These are phyloP conservation scores for Eremothecium gossypii DNA, from an alignment of 1,139 yeast species.

Conservation along the genomic window DNA sequence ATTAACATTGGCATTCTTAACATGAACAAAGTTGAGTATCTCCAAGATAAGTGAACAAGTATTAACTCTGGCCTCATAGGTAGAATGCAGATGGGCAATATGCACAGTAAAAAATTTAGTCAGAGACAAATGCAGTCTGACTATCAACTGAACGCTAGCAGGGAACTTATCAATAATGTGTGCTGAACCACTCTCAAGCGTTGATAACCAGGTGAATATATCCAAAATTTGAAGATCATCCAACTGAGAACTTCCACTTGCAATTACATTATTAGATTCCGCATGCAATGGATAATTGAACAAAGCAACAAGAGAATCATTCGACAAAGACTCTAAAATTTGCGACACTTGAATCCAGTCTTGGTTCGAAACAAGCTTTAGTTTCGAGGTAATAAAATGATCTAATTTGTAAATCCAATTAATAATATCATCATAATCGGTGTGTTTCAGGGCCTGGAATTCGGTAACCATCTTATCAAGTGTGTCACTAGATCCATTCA, in stretches of 20 bases:
- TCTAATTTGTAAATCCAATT: constrained; percentile 54
- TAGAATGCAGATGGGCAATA: constrained; percentile 49
- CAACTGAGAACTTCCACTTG: constrained; percentile 18
- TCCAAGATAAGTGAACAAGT: constrained; percentile 64
- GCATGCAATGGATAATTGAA: constrained; percentile 39
- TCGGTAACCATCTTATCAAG: constrained; percentile 15
- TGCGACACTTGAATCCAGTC: constrained; percentile 82
- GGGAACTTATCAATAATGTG: constrained; percentile 54
- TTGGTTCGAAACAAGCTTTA: constrained; percentile 49
- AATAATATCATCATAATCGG: constrained; percentile 18
- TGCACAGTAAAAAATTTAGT: constrained; percentile 58
- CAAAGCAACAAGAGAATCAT: constrained; percentile 43
- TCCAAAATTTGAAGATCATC: constrained; percentile 59
- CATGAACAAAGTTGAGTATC: constrained; percentile 55
- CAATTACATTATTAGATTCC: constrained; percentile 14
- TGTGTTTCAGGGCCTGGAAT: constrained; percentile 40
- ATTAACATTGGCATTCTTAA: constrained; percentile 59
- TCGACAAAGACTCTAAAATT: constrained; percentile 58
- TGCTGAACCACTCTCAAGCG: constrained; percentile 36
- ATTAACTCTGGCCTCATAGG: constrained; percentile 52
- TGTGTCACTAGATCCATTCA: constrained; percentile 10
- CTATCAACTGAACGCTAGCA: constrained; percentile 53
- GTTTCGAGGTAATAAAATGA: constrained; percentile 49
- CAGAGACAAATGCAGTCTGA: constrained; percentile 60
- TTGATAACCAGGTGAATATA: constrained; percentile 59